phyloP scores from a whole-genome alignment of 257 asterid genomes.

The Solanum megistacrolobum region DNA sequence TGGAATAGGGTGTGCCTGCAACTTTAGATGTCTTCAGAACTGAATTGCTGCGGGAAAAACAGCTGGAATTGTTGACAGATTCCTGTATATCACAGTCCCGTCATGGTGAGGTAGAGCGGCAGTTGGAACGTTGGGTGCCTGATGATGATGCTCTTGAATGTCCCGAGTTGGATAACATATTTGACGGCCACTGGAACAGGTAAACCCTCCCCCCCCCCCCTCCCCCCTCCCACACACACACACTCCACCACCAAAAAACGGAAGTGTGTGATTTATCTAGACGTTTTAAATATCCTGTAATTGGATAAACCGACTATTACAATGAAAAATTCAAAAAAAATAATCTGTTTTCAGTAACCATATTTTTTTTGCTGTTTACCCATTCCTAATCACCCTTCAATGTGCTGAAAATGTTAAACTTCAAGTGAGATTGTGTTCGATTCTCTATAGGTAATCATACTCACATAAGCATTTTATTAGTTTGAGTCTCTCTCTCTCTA shows the following conservation, averaged over 20 bases:
- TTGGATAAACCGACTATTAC: background rate
- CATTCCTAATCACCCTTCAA: background rate
- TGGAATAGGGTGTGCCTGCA: constrained; percentile 69
- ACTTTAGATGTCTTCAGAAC: constrained; percentile 46
- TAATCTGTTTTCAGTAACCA: background rate
- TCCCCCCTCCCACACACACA: background rate
- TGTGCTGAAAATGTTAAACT: background rate
- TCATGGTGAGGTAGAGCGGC: constrained; percentile 55
- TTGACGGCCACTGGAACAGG: constrained; percentile 89
- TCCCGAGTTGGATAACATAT: constrained; percentile 71
- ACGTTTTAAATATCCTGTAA: background rate
- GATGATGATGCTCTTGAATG: constrained; percentile 64
- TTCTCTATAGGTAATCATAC: background rate
- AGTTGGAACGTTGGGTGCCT: constrained; percentile 90
- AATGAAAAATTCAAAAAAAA: background rate
- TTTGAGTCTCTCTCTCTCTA: background rate
- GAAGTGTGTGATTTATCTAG: background rate
- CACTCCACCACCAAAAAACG: background rate
- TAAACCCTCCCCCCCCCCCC: background rate
- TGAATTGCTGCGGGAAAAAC: constrained; percentile 60
- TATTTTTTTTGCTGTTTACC: background rate
- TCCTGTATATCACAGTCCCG: constrained; percentile 77
- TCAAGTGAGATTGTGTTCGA: background rate
- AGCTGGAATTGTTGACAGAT: constrained; percentile 81
- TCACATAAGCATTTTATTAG: background rate